Evolutionary conservation across 2,329 filamentous ascomycete species (phyloP), one percentile per base, ranked within the genome.

Genomic region (Beauveria sp.): DNA sequence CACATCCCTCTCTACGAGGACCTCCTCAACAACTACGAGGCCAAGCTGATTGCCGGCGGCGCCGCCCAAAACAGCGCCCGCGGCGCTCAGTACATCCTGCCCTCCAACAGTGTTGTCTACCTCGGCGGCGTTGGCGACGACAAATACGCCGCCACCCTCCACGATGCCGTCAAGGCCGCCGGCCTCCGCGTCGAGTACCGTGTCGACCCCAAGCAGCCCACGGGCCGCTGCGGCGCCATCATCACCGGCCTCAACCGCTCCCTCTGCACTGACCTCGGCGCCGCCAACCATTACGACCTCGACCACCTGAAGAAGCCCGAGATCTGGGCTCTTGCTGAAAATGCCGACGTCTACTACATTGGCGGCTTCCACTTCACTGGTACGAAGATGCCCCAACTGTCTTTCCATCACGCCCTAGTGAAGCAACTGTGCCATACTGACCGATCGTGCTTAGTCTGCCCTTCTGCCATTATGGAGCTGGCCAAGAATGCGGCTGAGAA

Each of bases 61-160:
- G 95, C 95, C 62, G 95, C 95, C 34, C 95, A 99, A 80, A 99
- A 99, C 85, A 96, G 92, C 60, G 93, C 95, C 69, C 88, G 95
- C 72, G 95, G 95, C 69, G 95, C 93, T 66, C 91, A 95, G 86
- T 99, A 99, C 83, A 87, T 98, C 67, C 91, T 99, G 62, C 87
- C 91, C 38, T 80, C 89, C 64, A 89, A 96, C 81, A 93, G 90
- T 66, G 91, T 96, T 72, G 86, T 96, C 75, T 99, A 91, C 83
- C 85, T 98, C 67, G 95, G 95, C 69, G 93, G 93, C 72, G 91
- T 96, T 62, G 95, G 95, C 68, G 88, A 93, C 72, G 95, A 99
- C 83, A 95, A 96, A 80, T 97, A 96, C 77, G 90, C 92, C 70
- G 88, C 93, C 66, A 92, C 89, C 70, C 88, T 99, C 64, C 85